These are phyloP conservation scores for Ceratocystis variospora DNA, from an alignment of 2,329 filamentous ascomycete species.

Conservation along the genomic window DNA sequence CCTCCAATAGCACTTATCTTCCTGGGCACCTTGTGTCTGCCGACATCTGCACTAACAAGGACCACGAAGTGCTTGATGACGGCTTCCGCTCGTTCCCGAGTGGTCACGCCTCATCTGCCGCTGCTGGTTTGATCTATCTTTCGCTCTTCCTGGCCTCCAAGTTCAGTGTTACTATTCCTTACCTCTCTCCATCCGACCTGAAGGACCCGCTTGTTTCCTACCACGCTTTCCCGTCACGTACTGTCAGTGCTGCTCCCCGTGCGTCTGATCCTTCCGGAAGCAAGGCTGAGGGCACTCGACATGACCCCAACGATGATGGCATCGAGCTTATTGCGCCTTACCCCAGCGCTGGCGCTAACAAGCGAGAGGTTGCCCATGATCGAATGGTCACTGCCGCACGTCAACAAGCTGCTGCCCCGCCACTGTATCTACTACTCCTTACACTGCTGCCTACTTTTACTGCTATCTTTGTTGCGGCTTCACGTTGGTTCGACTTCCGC, in stretches of 20 bases:
- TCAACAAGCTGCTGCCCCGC: slow-evolving; percentile 66
- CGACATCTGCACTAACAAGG: slow-evolving; percentile 57
- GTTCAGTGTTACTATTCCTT: slow-evolving; percentile 60
- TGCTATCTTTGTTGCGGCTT: slow-evolving; percentile 70
- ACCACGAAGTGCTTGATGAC: slow-evolving; percentile 51
- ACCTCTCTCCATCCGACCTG: slow-evolving; percentile 40
- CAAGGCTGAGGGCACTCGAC: slow-evolving; percentile 16
- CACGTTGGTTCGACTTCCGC: slow-evolving; percentile 75
- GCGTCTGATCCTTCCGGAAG: slow-evolving; percentile 30
- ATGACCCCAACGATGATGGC: slow-evolving; percentile 34
- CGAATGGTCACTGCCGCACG: slow-evolving; percentile 41
- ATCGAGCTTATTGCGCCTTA: slow-evolving; percentile 51
- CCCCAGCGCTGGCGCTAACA: slow-evolving; percentile 24
- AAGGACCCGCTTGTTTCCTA: slow-evolving; percentile 30
- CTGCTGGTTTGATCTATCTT: slow-evolving; percentile 70
- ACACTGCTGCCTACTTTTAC: slow-evolving; percentile 57
- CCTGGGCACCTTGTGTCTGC: slow-evolving; percentile 49
- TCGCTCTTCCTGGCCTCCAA: slow-evolving; percentile 78
- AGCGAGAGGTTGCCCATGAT: slow-evolving; percentile 24
- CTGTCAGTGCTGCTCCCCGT: slow-evolving; percentile 22
- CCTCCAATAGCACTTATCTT: slow-evolving; percentile 29
- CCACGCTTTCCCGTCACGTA: slow-evolving; percentile 64
- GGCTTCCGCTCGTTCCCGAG: slow-evolving; percentile 66
- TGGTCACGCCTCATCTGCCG: slow-evolving; percentile 50
- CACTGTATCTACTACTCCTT: slow-evolving; percentile 61